Percentiles rank a stretch among this genome's conserved stretches.
Evolutionary conservation across 345 rosid genomes (phyloP).

Genomic region (Populus davidiana): DNA sequence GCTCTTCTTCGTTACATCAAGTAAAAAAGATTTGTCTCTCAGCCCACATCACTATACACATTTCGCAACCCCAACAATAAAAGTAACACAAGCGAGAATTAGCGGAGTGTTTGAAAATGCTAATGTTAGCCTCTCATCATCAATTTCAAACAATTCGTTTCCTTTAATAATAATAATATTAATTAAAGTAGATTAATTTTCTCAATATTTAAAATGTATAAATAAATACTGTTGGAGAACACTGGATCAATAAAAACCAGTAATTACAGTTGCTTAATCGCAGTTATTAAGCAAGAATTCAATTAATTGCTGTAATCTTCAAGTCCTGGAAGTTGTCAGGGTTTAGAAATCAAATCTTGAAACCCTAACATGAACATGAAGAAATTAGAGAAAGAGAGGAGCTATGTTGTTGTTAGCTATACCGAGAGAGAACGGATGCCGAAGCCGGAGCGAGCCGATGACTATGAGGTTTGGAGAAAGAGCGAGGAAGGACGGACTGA

Average conservation of each 20-base stretch:
- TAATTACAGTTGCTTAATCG: background rate
- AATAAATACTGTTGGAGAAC: background rate
- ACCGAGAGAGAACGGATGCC: background rate
- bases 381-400: background rate
- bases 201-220: background rate
- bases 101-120: background rate
- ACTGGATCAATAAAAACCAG: background rate
- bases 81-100: background rate
- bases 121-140: background rate
- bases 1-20: background rate
- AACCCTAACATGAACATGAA: background rate
- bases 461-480: background rate
- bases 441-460: background rate
- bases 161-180: background rate
- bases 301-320: background rate
- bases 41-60: background rate
- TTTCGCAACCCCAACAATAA: background rate
- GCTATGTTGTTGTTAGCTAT: background rate
- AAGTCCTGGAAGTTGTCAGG: background rate
- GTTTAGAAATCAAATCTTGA: background rate
- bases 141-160: background rate
- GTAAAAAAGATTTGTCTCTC: background rate
- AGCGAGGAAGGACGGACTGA: background rate
- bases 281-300: background rate
- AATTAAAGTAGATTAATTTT: too few species aligned